phyloP scores from a whole-genome alignment of 495 filamentous ascomycete genomes.

The Viridothelium virens region DNA sequence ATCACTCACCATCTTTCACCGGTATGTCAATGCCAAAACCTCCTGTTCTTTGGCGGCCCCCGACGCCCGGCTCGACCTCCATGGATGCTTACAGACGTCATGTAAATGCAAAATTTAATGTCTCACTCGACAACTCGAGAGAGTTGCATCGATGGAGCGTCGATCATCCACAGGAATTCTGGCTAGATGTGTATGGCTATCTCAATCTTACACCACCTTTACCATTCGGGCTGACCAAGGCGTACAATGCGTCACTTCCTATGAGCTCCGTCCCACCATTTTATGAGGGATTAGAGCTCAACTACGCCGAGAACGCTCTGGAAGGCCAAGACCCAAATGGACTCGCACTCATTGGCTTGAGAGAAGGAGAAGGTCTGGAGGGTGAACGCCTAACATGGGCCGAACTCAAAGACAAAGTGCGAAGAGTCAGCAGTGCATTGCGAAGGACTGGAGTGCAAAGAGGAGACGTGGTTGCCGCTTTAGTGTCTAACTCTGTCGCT shows the following conservation, averaged over 20 bases:
- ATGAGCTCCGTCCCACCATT: conserved; percentile 62
- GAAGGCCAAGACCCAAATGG: conserved; percentile 45
- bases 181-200: conserved; percentile 53
- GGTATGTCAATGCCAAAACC: background rate
- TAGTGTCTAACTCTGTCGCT: conserved; percentile 66
- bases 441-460: conserved; percentile 51
- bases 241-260: conserved; percentile 58
- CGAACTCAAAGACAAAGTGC: conserved; percentile 52
- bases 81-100: conserved; percentile 34
- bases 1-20: background rate
- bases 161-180: conserved; percentile 55
- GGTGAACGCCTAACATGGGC: conserved; percentile 55
- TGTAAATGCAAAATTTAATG: conserved; percentile 27
- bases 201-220: conserved; percentile 47
- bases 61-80: conserved; percentile 25
- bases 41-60: conserved; percentile 31
- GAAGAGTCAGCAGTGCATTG: conserved; percentile 52
- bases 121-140: conserved; percentile 46
- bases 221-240: conserved; percentile 26
- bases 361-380: conserved; percentile 55
- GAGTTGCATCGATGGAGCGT: conserved; percentile 61
- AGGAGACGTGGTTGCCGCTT: conserved; percentile 65
- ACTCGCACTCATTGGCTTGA: conserved; percentile 59
- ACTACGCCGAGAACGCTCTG: conserved; percentile 60
- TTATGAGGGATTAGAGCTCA: conserved; percentile 58